phyloP scores from a whole-genome alignment of 78 protist species.

The Bodo saltans region DNA sequence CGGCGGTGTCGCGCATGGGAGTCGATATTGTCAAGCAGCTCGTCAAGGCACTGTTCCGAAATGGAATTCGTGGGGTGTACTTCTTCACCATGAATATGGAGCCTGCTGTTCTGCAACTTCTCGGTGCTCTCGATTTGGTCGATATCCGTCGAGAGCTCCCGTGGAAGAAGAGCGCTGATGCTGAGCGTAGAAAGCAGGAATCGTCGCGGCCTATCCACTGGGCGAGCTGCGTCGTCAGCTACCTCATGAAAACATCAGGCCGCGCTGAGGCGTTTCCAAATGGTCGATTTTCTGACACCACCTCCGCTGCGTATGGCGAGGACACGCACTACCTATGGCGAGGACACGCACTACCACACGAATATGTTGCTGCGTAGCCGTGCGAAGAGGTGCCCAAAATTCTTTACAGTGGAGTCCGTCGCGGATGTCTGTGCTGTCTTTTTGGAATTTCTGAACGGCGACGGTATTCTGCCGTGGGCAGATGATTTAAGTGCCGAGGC shows the following conservation, averaged over 20 bases:
- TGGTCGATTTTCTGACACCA: conserved; percentile 83
- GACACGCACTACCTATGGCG: conserved; percentile 68
- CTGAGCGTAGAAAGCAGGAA: conserved; percentile 19
- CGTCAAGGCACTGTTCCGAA: conserved; percentile 39
- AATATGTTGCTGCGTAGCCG: background rate
- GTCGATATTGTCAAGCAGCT: conserved; percentile 52
- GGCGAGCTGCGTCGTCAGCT: conserved; percentile 54
- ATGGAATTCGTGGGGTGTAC: conserved; percentile 78
- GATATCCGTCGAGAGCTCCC: background rate
- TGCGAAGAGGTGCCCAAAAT: background rate
- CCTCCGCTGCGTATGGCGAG: conserved; percentile 90
- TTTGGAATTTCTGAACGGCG: conserved; percentile 16
- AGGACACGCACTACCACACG: conserved; percentile 29
- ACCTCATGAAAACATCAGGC: conserved; percentile 63
- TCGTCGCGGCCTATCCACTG: conserved; percentile 65
- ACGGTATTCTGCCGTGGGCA: conserved; percentile 56
- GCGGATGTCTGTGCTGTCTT: conserved; percentile 58
- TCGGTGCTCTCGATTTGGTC: conserved; percentile 37
- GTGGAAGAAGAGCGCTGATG: conserved; percentile 5
- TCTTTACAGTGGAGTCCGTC: background rate
- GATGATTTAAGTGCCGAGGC: conserved; percentile 71
- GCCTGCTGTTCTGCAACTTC: conserved; percentile 45
- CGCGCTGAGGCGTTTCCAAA: conserved; percentile 98
- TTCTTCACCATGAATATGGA: conserved; percentile 93
- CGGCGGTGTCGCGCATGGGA: conserved; percentile 74